These are phyloP conservation scores for Ophiosphaerella narmari DNA, from an alignment of 2,329 filamentous ascomycete genomes.

Conservation along the genomic window DNA sequence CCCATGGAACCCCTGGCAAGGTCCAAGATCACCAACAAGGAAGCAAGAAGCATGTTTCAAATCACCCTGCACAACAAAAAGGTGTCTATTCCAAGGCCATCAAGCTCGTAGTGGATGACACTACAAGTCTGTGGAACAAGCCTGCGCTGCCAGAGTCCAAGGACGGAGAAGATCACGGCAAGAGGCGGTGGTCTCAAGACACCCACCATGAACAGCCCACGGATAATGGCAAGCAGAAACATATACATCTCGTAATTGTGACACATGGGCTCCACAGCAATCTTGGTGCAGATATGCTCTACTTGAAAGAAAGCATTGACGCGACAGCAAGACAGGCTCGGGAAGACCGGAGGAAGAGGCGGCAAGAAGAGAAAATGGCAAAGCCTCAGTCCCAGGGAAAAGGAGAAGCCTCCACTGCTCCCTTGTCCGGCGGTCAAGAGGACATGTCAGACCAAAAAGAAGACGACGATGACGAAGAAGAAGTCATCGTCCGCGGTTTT, in stretches of 20 bases:
- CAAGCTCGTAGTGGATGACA: slow-evolving; percentile 81
- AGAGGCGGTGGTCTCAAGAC: slow-evolving; percentile 30
- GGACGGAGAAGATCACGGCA: slow-evolving; percentile 37
- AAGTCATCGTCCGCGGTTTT: slow-evolving; percentile 89
- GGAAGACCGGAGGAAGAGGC: slow-evolving; percentile 67
- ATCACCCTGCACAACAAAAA: slow-evolving; percentile 66
- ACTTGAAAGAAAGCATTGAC: slow-evolving; percentile 96
- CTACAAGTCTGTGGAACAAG: slow-evolving; percentile 88
- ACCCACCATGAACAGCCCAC: slow-evolving; percentile 19
- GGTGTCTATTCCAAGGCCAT: slow-evolving; percentile 87
- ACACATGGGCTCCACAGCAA: slow-evolving; percentile 97
- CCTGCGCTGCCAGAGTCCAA: slow-evolving; percentile 74
- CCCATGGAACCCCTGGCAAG: slow-evolving; percentile 61
- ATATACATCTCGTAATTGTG: slow-evolving; percentile 85
- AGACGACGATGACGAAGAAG: slow-evolving; percentile 72
- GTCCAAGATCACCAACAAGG: slow-evolving; percentile 77
- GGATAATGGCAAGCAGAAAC: slow-evolving; percentile 65
- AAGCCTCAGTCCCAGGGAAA: slow-evolving; percentile 2
- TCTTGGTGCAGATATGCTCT: slow-evolving; percentile 93
- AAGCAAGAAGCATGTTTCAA: slow-evolving; percentile 54
- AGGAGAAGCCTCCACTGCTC: slow-evolving; percentile 48
- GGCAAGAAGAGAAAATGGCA: slow-evolving; percentile 38
- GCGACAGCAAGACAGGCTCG: slow-evolving; percentile 75
- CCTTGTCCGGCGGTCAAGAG: slow-evolving; percentile 56
- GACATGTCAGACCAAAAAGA: slow-evolving; percentile 43